Base-by-base conservation (phyloP, 148 eudicot species). In the Spergularia bocconei region DNA sequence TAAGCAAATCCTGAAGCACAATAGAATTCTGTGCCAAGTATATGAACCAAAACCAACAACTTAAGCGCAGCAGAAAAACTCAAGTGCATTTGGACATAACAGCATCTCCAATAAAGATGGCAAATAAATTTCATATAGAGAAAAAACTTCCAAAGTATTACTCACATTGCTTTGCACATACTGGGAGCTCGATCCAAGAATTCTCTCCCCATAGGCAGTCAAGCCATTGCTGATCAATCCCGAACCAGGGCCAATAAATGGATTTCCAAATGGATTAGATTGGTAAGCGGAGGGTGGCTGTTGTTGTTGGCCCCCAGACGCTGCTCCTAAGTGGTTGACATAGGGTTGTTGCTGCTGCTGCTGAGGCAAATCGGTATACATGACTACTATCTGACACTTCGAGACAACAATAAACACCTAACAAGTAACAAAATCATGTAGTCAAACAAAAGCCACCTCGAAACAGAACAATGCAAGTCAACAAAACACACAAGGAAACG, bases 81-180 rank as follows among this genome's bases (percentile, higher is more conserved):
- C n/a, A 11, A 48, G 67, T 1, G 2, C 19, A n/a, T 61, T 47
- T 20, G 11, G 8, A 2, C 25, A 16, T 1, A 69, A 5, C 36
- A 41, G 29, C 2, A 14, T 29, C 11, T 44, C 11, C 7, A 51
- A 6, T 4, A 23, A 13, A 72, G 48, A 16, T 6, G 10, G 10
- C 11, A 15, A 15, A 8, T 12, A 13, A 61, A 2, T n/a, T 38
- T 41, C 38, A 21, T 65, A 44, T 19, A 21, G 3, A 25, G 53
- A n/a, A 59, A 20, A 68, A n/a, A 16, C 5, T 38, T 25, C 13
- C 60, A 38, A 1, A 67, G 69, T 29, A 29, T 2, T 29, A 90
- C 97, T 92, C 83, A 92, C 99, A 85, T 95, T 95, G 87, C 97
- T 95, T 82, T 95, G 97, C 72, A 95, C 96, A 78, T 92, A 95